Evolutionary conservation across 192 early-diverging fungal species (phyloP), one percentile per base, ranked within the genome.

Genomic region (Coemansia umbellata): DNA sequence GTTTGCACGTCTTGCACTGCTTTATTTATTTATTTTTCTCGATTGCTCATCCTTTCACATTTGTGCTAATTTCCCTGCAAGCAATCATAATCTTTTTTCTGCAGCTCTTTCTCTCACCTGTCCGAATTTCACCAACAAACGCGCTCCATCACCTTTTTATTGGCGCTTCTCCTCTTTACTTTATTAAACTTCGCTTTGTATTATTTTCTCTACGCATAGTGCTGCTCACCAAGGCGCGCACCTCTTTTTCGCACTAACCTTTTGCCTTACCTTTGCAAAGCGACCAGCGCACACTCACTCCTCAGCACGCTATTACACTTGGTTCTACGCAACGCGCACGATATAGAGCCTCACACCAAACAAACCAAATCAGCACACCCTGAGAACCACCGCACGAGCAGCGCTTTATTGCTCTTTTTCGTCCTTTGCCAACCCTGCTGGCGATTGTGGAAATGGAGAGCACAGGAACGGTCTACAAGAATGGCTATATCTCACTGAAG

Each of bases 401-500:
- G n/a, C n/a, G n/a, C n/a, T n/a, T n/a, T n/a, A n/a, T n/a, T n/a
- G 2, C 15, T 17, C 40, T 33, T 31, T 36, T 43, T 50, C 45
- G n/a, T 26, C 23, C n/a, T 8, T 33, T 21, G 11, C 37, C 8
- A 17, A 13, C 40, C 17, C 17, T 37, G 32, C 43, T 32, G 15
- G 43, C 26, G 43, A 45, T 45, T 31, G 50, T 37, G 50, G 50
- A 58, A 62, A 73, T 73, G 70, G 70, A 74, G 27, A 53, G 47
- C 44, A 55, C 58, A 26, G 55, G 55, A n/a, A 31, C 47, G 14
- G 49, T 66, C 47, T 62, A 62, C 60, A 75, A 75, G 61, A 47
- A 56, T 28, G 72, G 72, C 27, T 68, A 68, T 45, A 60, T 75
- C 53, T 63, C 56, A 27, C 47, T 75, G 27, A 95, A 94, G 78